Evolutionary conservation across 2,329 filamentous ascomycete species (phyloP), one percentile per base, ranked within the genome.

Genomic region (Alternaria alternata): DNA sequence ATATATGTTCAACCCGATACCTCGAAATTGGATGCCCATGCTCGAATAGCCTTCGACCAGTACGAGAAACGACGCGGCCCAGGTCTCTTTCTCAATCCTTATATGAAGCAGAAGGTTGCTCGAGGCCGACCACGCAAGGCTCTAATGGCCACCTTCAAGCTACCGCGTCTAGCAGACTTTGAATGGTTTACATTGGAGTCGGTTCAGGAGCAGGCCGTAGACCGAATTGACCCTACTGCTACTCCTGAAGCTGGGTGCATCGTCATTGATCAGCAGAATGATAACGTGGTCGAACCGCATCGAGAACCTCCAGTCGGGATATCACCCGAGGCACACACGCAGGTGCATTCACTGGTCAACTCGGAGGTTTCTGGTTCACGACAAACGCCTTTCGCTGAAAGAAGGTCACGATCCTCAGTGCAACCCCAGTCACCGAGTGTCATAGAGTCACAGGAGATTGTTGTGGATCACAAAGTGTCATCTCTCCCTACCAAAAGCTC

Each of bases 61-160:
- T 72, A 79, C n/a, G 60, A 72, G 26, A 64, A 66, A n/a, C 73
- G 73, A 28, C 52, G 66, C 8, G 62, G 66, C 5, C 74, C 80
- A 36, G 81, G 81, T 0, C 54, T 83, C 1, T 82, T 82, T 60
- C 70, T 83, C 53, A 79, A 84, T 58, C 80, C 81, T n/a, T 80
- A 78, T 24, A 79, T 80, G 16, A 81, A 79, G n/a, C 69, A 57
- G 46, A 75, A 66, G 59, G 68, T 67, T 61, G 65, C 41, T 24
- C 70, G 72, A 41, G 82, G 82, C 24, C 75, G 81, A 28, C 81
- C 81, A 8, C 73, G 72, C 16, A 82, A 80, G 56, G 77, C 79
- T 8, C 69, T 80, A 22, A 78, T 84, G 28, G 79, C 76, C 7
- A 79, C 82, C 1, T 75, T 84, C 66, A 82, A 79, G 56, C 75